phyloP scores from a whole-genome alignment of 2,329 filamentous ascomycete genomes.

The Sarocladiaceae sp. region DNA sequence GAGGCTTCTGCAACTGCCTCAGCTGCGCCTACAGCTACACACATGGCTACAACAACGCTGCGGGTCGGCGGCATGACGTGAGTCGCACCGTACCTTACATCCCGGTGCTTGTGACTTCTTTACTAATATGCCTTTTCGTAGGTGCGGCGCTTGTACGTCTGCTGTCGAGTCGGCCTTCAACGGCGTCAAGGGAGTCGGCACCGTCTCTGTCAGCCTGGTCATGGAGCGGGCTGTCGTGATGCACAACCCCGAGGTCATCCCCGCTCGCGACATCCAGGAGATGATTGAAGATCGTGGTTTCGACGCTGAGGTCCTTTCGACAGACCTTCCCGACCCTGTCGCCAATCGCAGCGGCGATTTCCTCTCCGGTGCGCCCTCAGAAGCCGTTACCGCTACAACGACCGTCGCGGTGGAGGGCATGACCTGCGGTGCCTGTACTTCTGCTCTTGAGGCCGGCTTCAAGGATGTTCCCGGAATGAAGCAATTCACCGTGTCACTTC shows the following conservation, averaged over 20 bases:
- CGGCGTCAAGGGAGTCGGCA: constrained; percentile 71
- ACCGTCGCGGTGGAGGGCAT: constrained; percentile 78
- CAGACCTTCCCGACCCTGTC: constrained; percentile 59
- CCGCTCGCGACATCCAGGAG: constrained; percentile 70
- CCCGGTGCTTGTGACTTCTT: constrained; percentile 4
- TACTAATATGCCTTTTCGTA: constrained; percentile 28
- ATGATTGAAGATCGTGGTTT: constrained; percentile 91
- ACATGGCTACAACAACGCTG: constrained; percentile 85
- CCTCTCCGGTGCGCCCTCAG: background rate
- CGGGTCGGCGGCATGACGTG: constrained; percentile 83
- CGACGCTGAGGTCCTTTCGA: constrained; percentile 81
- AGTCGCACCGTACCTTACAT: constrained; percentile 24
- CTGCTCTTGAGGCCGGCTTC: constrained; percentile 76
- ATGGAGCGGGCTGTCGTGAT: constrained; percentile 94
- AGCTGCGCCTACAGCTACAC: constrained; percentile 34
- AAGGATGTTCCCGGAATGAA: constrained; percentile 67
- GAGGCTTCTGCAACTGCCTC: constrained; percentile 17
- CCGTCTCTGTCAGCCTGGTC: constrained; percentile 84
- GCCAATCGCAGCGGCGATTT: constrained; percentile 28
- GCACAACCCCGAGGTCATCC: constrained; percentile 71
- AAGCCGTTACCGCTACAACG: constrained; percentile 50
- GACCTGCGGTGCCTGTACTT: constrained; percentile 88
- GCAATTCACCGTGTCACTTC: constrained; percentile 72
- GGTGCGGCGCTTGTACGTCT: constrained; percentile 89
- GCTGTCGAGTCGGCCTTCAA: constrained; percentile 92